phyloP scores from a whole-genome alignment of 176 grass and related monocot genomes.

The Oryza punctata region DNA sequence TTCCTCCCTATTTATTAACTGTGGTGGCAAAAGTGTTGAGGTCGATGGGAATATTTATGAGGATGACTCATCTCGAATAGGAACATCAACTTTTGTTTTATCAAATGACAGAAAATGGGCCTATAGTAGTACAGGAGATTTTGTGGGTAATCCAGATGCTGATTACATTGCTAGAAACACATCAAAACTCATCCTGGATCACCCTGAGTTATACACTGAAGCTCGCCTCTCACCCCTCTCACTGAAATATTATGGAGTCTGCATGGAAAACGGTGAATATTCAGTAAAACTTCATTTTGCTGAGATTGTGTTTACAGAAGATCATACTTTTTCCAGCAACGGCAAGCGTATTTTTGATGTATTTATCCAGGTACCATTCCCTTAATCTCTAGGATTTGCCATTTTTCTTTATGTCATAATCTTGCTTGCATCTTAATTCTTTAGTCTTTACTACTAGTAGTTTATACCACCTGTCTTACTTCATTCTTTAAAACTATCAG shows the following conservation, averaged over 20 bases:
- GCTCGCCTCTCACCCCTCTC: conserved; percentile 81
- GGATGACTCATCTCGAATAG: conserved; percentile 71
- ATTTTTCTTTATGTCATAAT: not conserved
- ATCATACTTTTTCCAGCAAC: conserved; percentile 69
- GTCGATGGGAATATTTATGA: conserved; percentile 52
- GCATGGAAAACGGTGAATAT: conserved; percentile 82
- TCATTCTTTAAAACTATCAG: not conserved
- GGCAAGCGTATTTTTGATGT: conserved; percentile 86
- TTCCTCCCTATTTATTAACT: conserved; percentile 83
- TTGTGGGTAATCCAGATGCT: conserved; percentile 63
- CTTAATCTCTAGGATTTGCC: not conserved
- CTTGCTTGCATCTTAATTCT: not conserved
- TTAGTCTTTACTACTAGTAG: not conserved
- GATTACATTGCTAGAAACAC: conserved; percentile 68
- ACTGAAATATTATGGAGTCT: conserved; percentile 85
- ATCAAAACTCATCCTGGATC: conserved; percentile 44
- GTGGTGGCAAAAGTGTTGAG: conserved; percentile 59
- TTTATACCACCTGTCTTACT: conserved; percentile 12
- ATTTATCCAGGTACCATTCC: conserved; percentile 69
- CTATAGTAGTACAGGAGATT: conserved; percentile 91
- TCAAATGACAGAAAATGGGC: conserved; percentile 61
- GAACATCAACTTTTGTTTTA: conserved; percentile 61
- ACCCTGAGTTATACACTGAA: conserved; percentile 74
- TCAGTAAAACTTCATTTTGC: conserved; percentile 76
- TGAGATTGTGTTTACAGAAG: conserved; percentile 80